Evolutionary conservation across 2,329 filamentous ascomycete genomes (phyloP), one percentile per base, ranked within the genome.

Genomic region (Aureobasidium sp.): DNA sequence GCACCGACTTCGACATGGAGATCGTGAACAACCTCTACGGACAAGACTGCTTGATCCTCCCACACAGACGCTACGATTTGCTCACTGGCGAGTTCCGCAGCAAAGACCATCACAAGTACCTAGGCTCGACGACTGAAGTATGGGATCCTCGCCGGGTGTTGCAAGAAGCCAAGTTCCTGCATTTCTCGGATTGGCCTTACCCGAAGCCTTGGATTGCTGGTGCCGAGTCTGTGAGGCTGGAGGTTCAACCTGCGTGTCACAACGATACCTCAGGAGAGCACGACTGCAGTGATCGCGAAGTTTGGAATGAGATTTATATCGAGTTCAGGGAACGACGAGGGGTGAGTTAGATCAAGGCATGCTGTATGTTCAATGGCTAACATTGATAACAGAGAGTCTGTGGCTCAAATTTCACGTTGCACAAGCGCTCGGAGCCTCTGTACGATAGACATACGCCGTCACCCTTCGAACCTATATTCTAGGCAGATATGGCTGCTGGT

Each of bases 1-100:
- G 75, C 79, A 0, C 76, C 76, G 9, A 63, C 14, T 65, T 61
- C 62, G 86, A 88, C 63, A 87, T 87, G 85, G 84, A 87, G 65
- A 74, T 89, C 1, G 71, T 89, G 48, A 88, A 90, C 65, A 75
- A 80, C 17, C 80, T 86, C 7, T 89, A 87, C 65, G 77, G 74
- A 1, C 78, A 84, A 48, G 82, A 74, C 37, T 84, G 84, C 3
- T 71, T 87, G 82, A 78, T 88, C 20, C 75, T 89, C 1, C 86
- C 87, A 0, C 87, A 89, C 64, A 79, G 85, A 0, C 80, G 80
- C 0, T 88, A 87, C 66, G 82, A 79, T 8, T 74, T 89, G 25
- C 69, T 88, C 0, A 83, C 81, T 0, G 83, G 82, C 15, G 87
- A 89, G 71, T 88, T 89, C 67, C 81, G 86, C 8, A 68, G 64